Evolutionary conservation across 768 basidiomycete species (phyloP), one percentile per base, ranked within the genome.

Genomic region (Amanita subjunquillea): DNA sequence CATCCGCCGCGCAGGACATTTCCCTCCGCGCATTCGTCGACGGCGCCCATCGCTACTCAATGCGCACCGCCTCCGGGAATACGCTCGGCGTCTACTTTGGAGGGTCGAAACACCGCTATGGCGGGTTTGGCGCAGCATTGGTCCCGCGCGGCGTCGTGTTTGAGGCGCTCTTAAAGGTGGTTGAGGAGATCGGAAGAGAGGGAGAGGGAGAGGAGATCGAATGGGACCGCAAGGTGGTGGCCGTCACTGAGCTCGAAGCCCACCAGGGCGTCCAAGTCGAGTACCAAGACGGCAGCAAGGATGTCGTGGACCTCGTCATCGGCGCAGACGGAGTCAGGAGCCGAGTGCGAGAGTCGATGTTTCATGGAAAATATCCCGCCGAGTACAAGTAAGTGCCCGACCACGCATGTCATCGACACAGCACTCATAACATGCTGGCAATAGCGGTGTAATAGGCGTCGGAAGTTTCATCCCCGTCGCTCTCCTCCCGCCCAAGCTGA

Each of bases 371-470:
- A 23, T 59, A 55, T 44, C 53, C 54, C 27, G 53, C 59, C 20
- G 13, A 46, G 34, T 60, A 59, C 32, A 57, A 56, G 62, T 63
- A 54, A 36, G 57, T 55, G n/a, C 44, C 25, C 2, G 29, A 30
- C 32, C 27, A 4, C 32, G 10, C 5, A 7, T 30, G 8, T 1
- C 29, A 8, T 30, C 29, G 7, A 32, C 10, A 12, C 2, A 1
- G 32, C 12, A 32, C 32, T 32, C 32, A 32, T 10, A 30, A 27
- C 23, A 4, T 4, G 23, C 6, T 1, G 8, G 8, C 17, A 8
- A 30, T 8, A 70, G 69, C 40, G 67, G 70, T 22, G 23, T 25
- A 25, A 25, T 25, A 25, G 23, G 23, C 23, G 23, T 4, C 23
- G 23, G 23, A 4, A 25, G 23, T 2, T 25, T 25, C 23, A 4